Evolutionary conservation across 768 basidiomycete genomes (phyloP).

Genomic region (Leccinum sublutescens): DNA sequence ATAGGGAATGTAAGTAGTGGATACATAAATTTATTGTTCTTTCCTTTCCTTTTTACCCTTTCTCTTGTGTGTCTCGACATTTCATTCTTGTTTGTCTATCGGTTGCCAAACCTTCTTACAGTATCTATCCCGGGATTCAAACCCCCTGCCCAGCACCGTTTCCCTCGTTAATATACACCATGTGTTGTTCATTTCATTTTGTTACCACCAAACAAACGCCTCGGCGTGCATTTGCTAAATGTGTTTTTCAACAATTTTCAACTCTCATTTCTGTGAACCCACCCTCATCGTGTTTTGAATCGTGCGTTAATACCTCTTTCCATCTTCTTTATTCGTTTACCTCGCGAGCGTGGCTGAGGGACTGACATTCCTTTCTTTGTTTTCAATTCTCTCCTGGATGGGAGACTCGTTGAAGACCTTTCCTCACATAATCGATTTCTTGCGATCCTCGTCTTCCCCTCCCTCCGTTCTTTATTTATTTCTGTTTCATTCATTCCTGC

Average conservation of each 20-base stretch:
- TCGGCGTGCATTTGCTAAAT: background rate
- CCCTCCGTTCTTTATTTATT: too few relatives aligned
- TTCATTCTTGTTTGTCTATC: constrained; percentile 1
- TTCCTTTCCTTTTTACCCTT: background rate
- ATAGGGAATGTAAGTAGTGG: constrained; percentile 11
- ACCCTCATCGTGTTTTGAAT: background rate
- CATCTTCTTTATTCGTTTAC: background rate
- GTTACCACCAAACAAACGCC: background rate
- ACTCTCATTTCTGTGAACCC: background rate
- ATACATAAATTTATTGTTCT: background rate
- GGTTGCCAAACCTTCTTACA: background rate
- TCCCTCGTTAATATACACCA: background rate
- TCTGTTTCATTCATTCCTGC: too few relatives aligned
- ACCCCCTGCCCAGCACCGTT: background rate
- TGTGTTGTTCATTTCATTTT: constrained; percentile 3
- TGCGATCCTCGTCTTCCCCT: background rate
- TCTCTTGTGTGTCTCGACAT: background rate
- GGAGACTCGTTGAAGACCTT: background rate
- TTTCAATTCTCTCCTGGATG: background rate
- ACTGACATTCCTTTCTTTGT: background rate
- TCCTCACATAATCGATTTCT: background rate
- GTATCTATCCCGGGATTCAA: constrained; percentile 13
- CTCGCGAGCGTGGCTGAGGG: too few relatives aligned
- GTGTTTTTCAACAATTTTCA: background rate
- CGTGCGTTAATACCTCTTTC: background rate